Percentiles rank a stretch among this genome's conserved stretches.
Conservation (phyloP, 768 basidiomycete genomes). For the Termitomyces sp. region DNA sequence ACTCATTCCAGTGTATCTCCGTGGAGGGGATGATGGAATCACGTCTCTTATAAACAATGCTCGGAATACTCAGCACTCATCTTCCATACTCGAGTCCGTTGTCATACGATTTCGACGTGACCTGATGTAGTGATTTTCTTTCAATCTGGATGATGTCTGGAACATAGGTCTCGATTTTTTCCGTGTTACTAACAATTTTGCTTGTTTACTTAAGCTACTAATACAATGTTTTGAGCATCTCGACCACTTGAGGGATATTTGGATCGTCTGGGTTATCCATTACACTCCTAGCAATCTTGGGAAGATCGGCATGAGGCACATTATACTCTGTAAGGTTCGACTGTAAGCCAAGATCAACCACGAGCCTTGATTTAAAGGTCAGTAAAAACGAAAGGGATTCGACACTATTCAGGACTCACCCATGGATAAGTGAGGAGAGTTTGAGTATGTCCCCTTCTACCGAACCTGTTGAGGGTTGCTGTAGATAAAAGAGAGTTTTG, state of each 20-base stretch:
- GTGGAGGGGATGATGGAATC: conserved; percentile 3
- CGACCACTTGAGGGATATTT: conserved; percentile 33
- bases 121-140: background rate
- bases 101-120: background rate
- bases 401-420: conserved; percentile 32
- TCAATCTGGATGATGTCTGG: conserved; percentile 4
- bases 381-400: background rate
- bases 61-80: background rate
- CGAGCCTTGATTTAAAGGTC: conserved; percentile 38
- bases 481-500: conserved; percentile 50
- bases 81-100: background rate
- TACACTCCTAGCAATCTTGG: conserved; percentile 44
- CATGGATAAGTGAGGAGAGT: conserved; percentile 47
- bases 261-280: conserved; percentile 38
- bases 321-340: conserved; percentile 55
- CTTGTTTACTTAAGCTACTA: conserved; percentile 4
- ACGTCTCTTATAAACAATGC: conserved; percentile 6
- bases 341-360: conserved; percentile 51
- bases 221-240: conserved; percentile 45
- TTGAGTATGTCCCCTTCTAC: conserved; percentile 55
- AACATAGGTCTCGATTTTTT: conserved; percentile 7
- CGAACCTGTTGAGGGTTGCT: conserved; percentile 54
- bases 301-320: conserved; percentile 52
- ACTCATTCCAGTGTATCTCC: conserved; percentile 13
- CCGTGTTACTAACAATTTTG: too few relatives aligned